A percentile compares a stretch with the other conserved stretches of the same genome.
These are phyloP conservation scores for Quercus berberidifolia DNA, from an alignment of 306 rosid genomes.

Conservation along the genomic window DNA sequence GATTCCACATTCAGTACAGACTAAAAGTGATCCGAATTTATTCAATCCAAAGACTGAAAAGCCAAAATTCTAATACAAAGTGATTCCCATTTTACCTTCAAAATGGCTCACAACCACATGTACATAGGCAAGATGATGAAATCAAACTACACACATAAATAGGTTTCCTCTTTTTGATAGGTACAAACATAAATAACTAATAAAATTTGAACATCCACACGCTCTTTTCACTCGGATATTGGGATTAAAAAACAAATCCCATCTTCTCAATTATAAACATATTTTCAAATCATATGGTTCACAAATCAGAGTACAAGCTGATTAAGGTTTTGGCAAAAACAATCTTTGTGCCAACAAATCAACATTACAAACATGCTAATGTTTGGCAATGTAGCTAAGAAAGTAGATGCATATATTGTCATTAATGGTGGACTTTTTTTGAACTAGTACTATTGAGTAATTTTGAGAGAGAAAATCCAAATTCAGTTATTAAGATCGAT, in stretches of 20 bases:
- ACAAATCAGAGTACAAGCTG: not conserved
- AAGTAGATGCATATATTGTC: not conserved
- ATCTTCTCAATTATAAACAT: not conserved
- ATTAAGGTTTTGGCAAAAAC: not conserved
- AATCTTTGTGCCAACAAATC: not conserved
- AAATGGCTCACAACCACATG: not conserved
- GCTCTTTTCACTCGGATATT: not conserved
- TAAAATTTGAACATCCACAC: too few relatives aligned
- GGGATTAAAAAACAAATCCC: too few relatives aligned
- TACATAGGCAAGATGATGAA: not conserved
- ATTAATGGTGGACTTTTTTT: not conserved
- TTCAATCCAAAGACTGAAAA: not conserved
- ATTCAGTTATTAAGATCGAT: slow-evolving; percentile 12
- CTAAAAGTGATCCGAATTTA: not conserved
- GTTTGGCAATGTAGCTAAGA: not conserved
- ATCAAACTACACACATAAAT: not conserved
- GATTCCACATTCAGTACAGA: not conserved
- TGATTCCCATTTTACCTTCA: not conserved
- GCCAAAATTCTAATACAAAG: not conserved
- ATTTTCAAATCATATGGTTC: not conserved
- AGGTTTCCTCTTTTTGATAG: too few relatives aligned
- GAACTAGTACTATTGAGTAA: too few relatives aligned
- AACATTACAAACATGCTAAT: not conserved
- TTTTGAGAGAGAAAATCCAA: not conserved
- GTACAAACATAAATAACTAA: too few relatives aligned